Evolutionary conservation across 2,329 filamentous ascomycete species (phyloP).

Genomic region (Aspergillus neoniger): DNA sequence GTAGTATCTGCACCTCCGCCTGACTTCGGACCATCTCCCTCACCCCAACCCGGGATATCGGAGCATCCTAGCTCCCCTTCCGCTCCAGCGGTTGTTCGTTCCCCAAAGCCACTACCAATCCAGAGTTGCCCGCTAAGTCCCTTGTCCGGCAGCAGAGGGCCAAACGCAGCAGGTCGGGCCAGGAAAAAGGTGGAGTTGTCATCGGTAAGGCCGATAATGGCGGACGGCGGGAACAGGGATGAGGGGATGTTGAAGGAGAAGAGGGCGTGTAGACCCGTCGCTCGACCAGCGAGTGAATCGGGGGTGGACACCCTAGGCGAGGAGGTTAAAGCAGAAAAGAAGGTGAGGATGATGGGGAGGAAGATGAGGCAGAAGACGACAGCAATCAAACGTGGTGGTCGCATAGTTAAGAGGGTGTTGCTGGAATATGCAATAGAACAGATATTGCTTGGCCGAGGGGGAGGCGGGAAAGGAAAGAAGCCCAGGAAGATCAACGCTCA

Average conservation of each 20-base stretch:
- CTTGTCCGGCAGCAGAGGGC: conserved; percentile 70
- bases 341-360: conserved; percentile 51
- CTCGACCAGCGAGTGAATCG: conserved; percentile 40
- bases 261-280: conserved; percentile 57
- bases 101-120: conserved; percentile 89
- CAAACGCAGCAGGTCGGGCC: conserved; percentile 89
- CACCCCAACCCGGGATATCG: conserved; percentile 86
- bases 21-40: conserved; percentile 49
- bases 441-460: background rate
- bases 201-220: conserved; percentile 92
- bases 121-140: conserved; percentile 88
- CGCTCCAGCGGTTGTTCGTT: conserved; percentile 58
- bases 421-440: background rate
- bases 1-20: conserved; percentile 23
- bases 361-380: conserved; percentile 51
- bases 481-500: background rate
- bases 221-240: conserved; percentile 90
- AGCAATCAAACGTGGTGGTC: conserved; percentile 50
- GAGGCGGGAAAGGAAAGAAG: background rate
- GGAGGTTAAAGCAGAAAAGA: conserved; percentile 48
- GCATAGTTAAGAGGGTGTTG: conserved; percentile 40
- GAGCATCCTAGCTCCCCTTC: conserved; percentile 92
- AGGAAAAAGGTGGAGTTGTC: conserved; percentile 98
- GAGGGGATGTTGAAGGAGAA: conserved; percentile 75
- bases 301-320: conserved; percentile 41